phyloP scores from a whole-genome alignment of 345 rosid genomes.

The Schrenkiella parvula region DNA sequence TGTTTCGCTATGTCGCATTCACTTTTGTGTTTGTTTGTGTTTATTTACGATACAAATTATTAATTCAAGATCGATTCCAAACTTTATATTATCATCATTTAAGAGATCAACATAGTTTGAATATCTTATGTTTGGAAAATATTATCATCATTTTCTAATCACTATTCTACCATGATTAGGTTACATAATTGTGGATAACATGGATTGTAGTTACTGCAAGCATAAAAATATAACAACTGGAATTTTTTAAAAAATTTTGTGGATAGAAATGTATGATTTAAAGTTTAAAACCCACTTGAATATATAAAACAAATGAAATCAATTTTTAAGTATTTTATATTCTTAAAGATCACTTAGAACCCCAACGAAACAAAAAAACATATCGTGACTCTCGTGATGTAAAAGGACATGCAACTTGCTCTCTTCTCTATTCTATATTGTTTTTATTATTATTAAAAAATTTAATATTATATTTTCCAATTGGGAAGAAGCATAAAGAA shows the following conservation, averaged over 20 bases:
- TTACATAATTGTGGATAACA: neutral
- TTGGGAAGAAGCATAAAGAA: conserved; percentile 29
- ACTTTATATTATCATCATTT: neutral
- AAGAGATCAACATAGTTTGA: neutral
- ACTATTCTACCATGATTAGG: neutral
- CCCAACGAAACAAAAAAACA: conserved; percentile 24
- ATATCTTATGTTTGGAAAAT: too few relatives aligned
- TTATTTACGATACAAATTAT: neutral
- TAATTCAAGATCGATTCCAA: neutral
- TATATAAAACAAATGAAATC: neutral
- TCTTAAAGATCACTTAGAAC: conserved; percentile 10
- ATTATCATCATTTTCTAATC: too few relatives aligned
- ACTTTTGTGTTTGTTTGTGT: neutral
- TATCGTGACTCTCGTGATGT: conserved; percentile 34
- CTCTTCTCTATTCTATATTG: conserved; percentile 3
- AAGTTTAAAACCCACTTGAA: conserved; percentile 7
- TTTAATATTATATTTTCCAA: conserved; percentile 17
- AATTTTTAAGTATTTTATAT: neutral
- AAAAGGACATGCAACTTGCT: conserved; percentile 48
- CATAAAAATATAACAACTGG: neutral
- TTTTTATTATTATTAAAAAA: neutral
- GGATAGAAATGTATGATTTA: conserved; percentile 16
- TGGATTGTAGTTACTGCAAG: neutral
- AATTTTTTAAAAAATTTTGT: neutral
- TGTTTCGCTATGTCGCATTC: neutral